A percentile compares a stretch with the other conserved stretches of the same genome.
Evolutionary conservation across 345 rosid species (phyloP).

Genomic region (Salix dunnii): DNA sequence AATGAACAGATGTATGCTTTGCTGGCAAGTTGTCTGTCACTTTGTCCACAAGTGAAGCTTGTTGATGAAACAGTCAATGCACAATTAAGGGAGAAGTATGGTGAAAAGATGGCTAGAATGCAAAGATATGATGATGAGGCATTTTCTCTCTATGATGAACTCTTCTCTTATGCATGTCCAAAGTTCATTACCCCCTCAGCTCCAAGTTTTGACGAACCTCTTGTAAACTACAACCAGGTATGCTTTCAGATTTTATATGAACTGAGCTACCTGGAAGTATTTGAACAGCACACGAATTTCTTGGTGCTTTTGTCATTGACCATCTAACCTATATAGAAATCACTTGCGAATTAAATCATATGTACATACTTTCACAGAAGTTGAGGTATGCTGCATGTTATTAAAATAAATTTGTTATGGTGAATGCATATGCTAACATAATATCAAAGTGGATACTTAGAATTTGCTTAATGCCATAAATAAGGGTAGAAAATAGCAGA

Average conservation of each 20-base stretch:
- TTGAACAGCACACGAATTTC: background rate
- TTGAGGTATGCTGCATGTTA: background rate
- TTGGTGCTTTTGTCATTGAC: background rate
- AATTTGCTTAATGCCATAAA: background rate
- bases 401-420: background rate
- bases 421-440: background rate
- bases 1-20: conserved; percentile 99
- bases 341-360: background rate
- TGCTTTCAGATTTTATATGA: background rate
- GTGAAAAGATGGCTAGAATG: conserved; percentile 95
- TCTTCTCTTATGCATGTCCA: conserved; percentile 98
- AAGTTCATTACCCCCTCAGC: conserved; percentile 95
- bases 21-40: conserved; percentile 76
- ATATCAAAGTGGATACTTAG: background rate
- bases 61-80: conserved; percentile 85
- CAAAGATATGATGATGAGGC: conserved; percentile 92
- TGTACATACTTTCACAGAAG: background rate
- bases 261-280: background rate
- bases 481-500: background rate
- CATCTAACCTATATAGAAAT: background rate
- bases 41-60: conserved; percentile 89
- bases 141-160: conserved; percentile 77
- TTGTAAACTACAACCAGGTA: conserved; percentile 94
- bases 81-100: conserved; percentile 91
- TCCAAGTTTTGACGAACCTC: conserved; percentile 91